Evolutionary conservation across 1,284 basidiomycete species (phyloP), one percentile per base, ranked within the genome.

Genomic region (Pseudozyma tsukubaensis): DNA sequence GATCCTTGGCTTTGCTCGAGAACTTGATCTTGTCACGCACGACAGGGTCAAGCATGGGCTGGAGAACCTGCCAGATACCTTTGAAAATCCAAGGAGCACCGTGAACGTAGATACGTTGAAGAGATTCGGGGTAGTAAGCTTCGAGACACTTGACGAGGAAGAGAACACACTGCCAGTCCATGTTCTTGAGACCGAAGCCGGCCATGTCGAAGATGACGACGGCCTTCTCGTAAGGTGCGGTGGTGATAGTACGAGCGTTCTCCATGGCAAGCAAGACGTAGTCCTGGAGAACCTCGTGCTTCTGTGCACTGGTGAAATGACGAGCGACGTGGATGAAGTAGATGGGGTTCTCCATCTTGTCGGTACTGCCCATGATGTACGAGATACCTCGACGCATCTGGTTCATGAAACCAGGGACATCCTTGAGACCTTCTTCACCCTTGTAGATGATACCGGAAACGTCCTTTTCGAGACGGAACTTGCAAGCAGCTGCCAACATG

Each of bases 301-400:
- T 83, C 62, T 84, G 83, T 34, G 81, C 83, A 59, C 64, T 80
- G 35, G 83, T 82, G 44, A 83, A 81, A 68, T 84, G 83, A 53
- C 83, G 80, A 18, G 78, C 81, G 43, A 85, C 81, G 71, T 84
- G 82, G 50, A 84, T 83, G 54, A 84, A 84, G 76, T 83, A 84
- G 69, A 84, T 77, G 32, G 82, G 82, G 68, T 81, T 64, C 66
- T 83, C 83, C 42, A 74, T 64, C 56, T 77, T 78, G 39, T 73
- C 70, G 42, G 77, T 79, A 76, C 72, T 82, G 49, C 84, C 84
- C 70, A 78, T 78, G 65, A 82, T 84, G 76, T 85, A 85, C 16
- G 82, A 84, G 62, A 85, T 85, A 65, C 82, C 83, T 21, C 83
- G 68, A 24, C 81, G 75, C 70, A 83, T 79, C 73, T 85, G 83